Conservation (phyloP, 208 protist genomes). For the Leishmania braziliensis region DNA sequence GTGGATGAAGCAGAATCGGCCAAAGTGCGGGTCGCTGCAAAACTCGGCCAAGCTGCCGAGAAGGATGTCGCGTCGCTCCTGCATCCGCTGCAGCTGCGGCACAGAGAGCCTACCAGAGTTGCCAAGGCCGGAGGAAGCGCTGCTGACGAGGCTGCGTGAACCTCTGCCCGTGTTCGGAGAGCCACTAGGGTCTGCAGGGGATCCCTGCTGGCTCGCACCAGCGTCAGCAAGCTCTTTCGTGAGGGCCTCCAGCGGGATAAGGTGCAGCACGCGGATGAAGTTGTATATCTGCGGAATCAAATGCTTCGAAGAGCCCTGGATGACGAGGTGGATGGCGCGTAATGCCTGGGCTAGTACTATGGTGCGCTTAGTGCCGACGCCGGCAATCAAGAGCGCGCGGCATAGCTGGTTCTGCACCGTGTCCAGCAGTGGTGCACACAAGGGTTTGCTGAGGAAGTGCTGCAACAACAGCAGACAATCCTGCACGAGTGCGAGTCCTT, state of each 20-base stretch:
- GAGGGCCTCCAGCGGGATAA: slow-evolving; percentile 69
- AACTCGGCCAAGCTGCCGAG: slow-evolving; percentile 89
- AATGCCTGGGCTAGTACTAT: slow-evolving; percentile 87
- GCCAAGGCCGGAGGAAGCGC: neutral
- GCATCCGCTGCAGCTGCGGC: slow-evolving; percentile 38
- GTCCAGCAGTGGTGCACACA: slow-evolving; percentile 39
- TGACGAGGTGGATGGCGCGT: slow-evolving; percentile 75
- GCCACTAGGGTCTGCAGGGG: slow-evolving; percentile 7
- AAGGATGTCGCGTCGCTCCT: slow-evolving; percentile 79
- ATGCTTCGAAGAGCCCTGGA: slow-evolving; percentile 41
- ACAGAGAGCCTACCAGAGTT: slow-evolving; percentile 19
- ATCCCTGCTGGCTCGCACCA: neutral
- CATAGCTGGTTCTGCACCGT: slow-evolving; percentile 74
- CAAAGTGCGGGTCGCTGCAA: slow-evolving; percentile 69
- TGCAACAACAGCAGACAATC: slow-evolving; percentile 57
- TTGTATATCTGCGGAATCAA: slow-evolving; percentile 82
- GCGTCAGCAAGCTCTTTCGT: slow-evolving; percentile 42
- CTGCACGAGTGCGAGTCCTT: slow-evolving; percentile 76
- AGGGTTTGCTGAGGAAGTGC: slow-evolving; percentile 10
- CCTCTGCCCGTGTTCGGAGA: neutral
- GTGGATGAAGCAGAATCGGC: slow-evolving; percentile 77
- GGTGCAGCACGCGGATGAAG: slow-evolving; percentile 83
- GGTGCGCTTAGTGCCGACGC: slow-evolving; percentile 58
- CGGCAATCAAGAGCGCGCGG: slow-evolving; percentile 73
- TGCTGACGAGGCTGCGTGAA: slow-evolving; percentile 19